Evolutionary conservation across 305 asterid species (phyloP).

Genomic region (Fraxinus nigra): DNA sequence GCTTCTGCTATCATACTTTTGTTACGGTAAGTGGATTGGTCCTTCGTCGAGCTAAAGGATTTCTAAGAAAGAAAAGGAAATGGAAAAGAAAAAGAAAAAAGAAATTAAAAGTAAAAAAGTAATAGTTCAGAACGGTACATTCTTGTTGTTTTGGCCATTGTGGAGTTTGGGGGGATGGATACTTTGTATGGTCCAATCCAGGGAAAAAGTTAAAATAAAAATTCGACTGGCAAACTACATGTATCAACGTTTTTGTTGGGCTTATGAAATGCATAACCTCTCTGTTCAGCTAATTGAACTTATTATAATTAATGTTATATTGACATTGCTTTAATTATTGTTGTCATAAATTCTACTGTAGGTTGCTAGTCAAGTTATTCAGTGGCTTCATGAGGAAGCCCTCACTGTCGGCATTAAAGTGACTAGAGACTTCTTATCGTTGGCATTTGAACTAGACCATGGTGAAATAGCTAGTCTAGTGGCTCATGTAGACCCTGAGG

Average conservation of each 20-base stretch:
- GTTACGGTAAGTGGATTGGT: background rate
- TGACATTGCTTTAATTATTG: background rate
- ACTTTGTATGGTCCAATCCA: background rate
- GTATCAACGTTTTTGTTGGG: background rate
- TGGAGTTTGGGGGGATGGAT: background rate
- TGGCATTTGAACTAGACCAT: constrained; percentile 82
- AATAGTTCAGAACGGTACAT: background rate
- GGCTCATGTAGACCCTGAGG: constrained; percentile 85
- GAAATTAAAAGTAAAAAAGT: background rate
- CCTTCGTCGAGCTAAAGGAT: background rate
- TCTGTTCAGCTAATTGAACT: background rate
- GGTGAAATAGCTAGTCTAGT: constrained; percentile 69
- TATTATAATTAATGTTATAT: background rate
- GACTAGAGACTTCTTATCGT: constrained; percentile 67
- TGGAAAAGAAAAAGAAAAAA: background rate
- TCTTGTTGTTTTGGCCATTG: background rate
- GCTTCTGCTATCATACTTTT: background rate
- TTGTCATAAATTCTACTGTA: constrained; percentile 15
- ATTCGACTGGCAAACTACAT: background rate
- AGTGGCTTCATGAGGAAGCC: constrained; percentile 93
- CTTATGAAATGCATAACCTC: background rate
- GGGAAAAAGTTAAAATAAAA: background rate
- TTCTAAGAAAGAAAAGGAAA: background rate
- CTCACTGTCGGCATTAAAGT: constrained; percentile 73
- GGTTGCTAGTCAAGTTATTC: constrained; percentile 87